These are phyloP conservation scores for Zygoascus hellenicus DNA, from an alignment of 1,139 yeast genomes.

Conservation along the genomic window DNA sequence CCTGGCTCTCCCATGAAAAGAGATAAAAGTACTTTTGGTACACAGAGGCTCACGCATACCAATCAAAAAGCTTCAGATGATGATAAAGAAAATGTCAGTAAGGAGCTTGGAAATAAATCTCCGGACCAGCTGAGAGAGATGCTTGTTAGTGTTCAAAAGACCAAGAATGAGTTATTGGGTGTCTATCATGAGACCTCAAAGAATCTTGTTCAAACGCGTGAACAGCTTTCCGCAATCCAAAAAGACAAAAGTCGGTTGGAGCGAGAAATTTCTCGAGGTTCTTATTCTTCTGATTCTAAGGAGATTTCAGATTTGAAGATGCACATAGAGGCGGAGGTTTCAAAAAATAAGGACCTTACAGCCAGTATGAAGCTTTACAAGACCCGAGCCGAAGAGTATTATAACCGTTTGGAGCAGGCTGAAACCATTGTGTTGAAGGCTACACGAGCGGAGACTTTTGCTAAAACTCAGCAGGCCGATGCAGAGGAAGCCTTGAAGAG, in stretches of 20 bases:
- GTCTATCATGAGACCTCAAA: conserved; percentile 54
- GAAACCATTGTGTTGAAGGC: conserved; percentile 67
- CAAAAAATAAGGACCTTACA: conserved; percentile 49
- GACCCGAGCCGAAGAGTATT: conserved; percentile 69
- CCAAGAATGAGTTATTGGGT: conserved; percentile 43
- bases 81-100: conserved; percentile 18
- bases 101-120: conserved; percentile 20
- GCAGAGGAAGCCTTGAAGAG: conserved; percentile 47
- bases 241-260: conserved; percentile 52
- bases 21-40: conserved; percentile 17
- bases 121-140: conserved; percentile 24
- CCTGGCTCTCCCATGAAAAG: conserved; percentile 20
- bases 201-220: conserved; percentile 46
- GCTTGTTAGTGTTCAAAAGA: conserved; percentile 22
- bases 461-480: conserved; percentile 53
- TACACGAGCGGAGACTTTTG: conserved; percentile 52
- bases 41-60: not conserved
- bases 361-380: conserved; percentile 59
- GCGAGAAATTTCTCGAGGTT: conserved; percentile 33
- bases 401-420: conserved; percentile 67
- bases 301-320: conserved; percentile 34
- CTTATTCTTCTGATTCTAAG: conserved; percentile 11
- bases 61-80: conserved; percentile 10
- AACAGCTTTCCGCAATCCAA: conserved; percentile 40
- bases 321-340: conserved; percentile 47